Percentiles rank a stretch among this genome's conserved stretches.
Conservation (phyloP, 768 basidiomycete species). For the Kondoa malvinella region DNA sequence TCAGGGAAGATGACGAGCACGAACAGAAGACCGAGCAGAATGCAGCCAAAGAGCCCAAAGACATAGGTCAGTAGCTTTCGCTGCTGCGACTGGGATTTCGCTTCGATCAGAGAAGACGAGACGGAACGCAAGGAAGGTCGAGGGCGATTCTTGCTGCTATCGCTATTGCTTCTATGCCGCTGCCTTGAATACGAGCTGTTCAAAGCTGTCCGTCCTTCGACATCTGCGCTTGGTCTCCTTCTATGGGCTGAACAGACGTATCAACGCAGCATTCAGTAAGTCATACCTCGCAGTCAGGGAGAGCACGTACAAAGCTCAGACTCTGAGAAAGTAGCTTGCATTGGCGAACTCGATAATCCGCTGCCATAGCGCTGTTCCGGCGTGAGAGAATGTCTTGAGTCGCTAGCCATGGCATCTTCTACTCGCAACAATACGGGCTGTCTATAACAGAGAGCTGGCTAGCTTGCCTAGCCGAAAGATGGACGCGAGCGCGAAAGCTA, state of each 20-base stretch:
- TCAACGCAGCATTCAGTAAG: background rate
- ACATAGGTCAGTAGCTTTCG: background rate
- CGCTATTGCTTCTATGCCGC: background rate
- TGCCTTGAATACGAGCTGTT: too few species aligned
- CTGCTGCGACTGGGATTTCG: background rate
- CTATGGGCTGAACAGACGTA: background rate
- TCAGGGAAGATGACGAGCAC: background rate
- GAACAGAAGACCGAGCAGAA: background rate
- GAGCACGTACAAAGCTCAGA: background rate
- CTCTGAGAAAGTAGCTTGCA: background rate
- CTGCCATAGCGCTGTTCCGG: too few species aligned
- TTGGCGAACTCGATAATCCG: background rate
- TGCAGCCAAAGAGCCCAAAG: background rate
- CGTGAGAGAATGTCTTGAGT: too few species aligned
- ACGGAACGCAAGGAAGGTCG: background rate
- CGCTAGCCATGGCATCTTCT: too few species aligned
- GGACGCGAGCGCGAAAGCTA: too few species aligned
- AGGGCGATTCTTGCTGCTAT: background rate
- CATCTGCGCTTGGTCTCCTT: background rate
- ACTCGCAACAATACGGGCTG: too few species aligned
- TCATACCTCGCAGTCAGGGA: background rate
- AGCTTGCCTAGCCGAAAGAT: too few species aligned
- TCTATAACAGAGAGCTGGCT: too few species aligned
- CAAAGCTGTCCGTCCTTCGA: background rate
- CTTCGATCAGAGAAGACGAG: background rate